Base-by-base conservation (phyloP, 208 protist genomes). In the Trypanosoma caninum region DNA sequence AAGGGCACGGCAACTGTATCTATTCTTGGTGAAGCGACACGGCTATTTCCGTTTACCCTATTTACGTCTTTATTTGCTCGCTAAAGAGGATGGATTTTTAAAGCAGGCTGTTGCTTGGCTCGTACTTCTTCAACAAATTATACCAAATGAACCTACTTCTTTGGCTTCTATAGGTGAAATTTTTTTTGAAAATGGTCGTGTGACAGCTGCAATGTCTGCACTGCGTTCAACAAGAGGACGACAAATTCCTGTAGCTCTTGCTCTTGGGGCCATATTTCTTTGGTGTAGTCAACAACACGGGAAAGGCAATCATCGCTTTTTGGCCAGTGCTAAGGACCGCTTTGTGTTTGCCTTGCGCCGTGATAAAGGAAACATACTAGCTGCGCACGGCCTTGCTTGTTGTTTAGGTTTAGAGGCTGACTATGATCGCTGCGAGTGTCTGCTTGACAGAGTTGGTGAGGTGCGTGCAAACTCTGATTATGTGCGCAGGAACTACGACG, bases 41-140 rank as follows among this genome's bases (percentile, higher is more conserved):
- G 78, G 76, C 51, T 70, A 67, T 72, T 91, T 92, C 44, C 47
- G 54, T 2, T 58, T 75, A 18, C 76, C 88, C 10, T 95, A 92
- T 60, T 76, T 91, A 48, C 84, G 88, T 22, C 70, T 95, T 13
- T 62, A 89, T 66, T 41, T 59, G 35, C 62, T 95, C 45, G 76
- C 80, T n/a, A 78, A 74, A 65, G 59, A 59, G 30, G 81, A 76
- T 13, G 80, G 80, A 14, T 64, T 76, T 34, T 46, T 74, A 25
- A 67, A 71, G 55, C 78, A 92, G 69, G 69, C 88, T n/a, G 76
- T 92, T 25, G 72, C 78, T 56, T 95, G 88, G 88, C 72, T 92
- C 54, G 74, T 81, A 41, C 74, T 89, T 54, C 72, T 95, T 54
- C 61, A 78, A 45, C 75, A 89, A 71, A 76, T 89, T 50, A 23